A percentile compares a stretch with the other conserved stretches of the same genome.
Conservation (phyloP, 164 flowering plant genomes). For the Saururus chinensis region DNA sequence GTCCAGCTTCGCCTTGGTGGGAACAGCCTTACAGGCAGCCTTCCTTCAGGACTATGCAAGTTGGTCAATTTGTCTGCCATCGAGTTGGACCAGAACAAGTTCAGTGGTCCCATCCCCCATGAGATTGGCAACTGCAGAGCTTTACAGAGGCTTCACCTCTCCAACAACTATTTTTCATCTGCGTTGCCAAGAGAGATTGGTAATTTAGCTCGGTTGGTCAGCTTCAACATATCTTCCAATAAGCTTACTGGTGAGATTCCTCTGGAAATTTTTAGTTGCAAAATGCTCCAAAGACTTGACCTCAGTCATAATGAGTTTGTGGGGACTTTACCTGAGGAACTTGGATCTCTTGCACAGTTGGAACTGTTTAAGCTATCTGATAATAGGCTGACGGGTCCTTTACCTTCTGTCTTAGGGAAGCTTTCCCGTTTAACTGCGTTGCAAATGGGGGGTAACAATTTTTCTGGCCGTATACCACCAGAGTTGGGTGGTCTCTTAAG, state of each 20-base stretch:
- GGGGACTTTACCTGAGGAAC: conserved; percentile 46
- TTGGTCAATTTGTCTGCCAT: conserved; percentile 63
- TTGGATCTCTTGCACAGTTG: conserved; percentile 65
- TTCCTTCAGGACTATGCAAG: conserved; percentile 69
- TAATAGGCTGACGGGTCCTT: conserved; percentile 59
- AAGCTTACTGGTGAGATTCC: conserved; percentile 60
- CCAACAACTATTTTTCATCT: conserved; percentile 50
- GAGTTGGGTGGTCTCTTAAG: conserved; percentile 67
- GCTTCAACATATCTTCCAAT: conserved; percentile 85
- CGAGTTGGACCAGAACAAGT: conserved; percentile 62
- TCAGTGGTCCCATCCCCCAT: conserved; percentile 65
- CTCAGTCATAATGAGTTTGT: conserved; percentile 59
- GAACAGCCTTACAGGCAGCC: conserved; percentile 64
- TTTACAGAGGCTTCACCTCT: conserved; percentile 73
- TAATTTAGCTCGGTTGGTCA: conserved; percentile 46
- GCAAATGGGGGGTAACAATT: conserved; percentile 75
- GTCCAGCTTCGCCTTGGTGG: conserved; percentile 57
- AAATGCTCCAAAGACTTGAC: conserved; percentile 85
- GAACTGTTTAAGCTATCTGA: conserved; percentile 78
- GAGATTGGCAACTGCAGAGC: conserved; percentile 57
- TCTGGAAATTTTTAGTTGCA: conserved; percentile 52
- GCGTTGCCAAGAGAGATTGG: conserved; percentile 79
- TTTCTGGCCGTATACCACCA: conserved; percentile 71
- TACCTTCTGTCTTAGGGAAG: conserved; percentile 65
- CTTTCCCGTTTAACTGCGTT: conserved; percentile 71